Evolutionary conservation across 495 filamentous ascomycete genomes (phyloP).

Genomic region (Evernia prunastri): DNA sequence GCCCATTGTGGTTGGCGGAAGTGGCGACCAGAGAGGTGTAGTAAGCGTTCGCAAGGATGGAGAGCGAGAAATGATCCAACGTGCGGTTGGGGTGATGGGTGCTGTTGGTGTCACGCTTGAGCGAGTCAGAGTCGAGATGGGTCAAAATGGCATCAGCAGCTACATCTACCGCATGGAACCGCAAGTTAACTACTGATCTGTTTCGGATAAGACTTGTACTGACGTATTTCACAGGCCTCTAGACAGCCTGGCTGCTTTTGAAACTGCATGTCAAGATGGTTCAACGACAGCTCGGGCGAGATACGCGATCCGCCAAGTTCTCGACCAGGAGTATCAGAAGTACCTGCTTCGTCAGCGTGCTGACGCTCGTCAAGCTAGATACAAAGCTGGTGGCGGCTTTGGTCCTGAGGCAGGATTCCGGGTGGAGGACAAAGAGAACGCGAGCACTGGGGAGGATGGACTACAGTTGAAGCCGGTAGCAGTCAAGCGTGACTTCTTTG

Average conservation of each 20-base stretch:
- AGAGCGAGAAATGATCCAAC: conserved; percentile 71
- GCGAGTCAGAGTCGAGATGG: conserved; percentile 66
- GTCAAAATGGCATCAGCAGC: conserved; percentile 42
- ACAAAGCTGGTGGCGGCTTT: conserved; percentile 35
- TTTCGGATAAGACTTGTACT: conserved; percentile 27
- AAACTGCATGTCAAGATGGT: conserved; percentile 37
- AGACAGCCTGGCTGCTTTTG: conserved; percentile 60
- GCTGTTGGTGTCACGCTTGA: conserved; percentile 77
- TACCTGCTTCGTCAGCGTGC: conserved; percentile 55
- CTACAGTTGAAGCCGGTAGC: conserved; percentile 29
- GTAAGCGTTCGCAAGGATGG: conserved; percentile 80
- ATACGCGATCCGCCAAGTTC: conserved; percentile 84
- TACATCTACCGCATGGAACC: conserved; percentile 97
- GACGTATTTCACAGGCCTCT: conserved; percentile 46
- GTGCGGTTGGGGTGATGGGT: conserved; percentile 72
- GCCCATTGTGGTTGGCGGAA: conserved; percentile 79
- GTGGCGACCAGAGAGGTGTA: conserved; percentile 55
- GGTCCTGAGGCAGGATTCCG: neutral
- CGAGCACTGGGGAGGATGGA: conserved; percentile 26
- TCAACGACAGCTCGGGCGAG: conserved; percentile 56
- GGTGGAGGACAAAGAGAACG: conserved; percentile 39
- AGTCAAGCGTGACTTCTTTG: conserved; percentile 88
- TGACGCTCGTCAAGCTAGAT: conserved; percentile 49
- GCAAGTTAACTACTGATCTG: conserved; percentile 43
- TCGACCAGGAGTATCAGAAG: conserved; percentile 81